phyloP scores from a whole-genome alignment of 139 green algal species.

The Coelastrella sp. region DNA sequence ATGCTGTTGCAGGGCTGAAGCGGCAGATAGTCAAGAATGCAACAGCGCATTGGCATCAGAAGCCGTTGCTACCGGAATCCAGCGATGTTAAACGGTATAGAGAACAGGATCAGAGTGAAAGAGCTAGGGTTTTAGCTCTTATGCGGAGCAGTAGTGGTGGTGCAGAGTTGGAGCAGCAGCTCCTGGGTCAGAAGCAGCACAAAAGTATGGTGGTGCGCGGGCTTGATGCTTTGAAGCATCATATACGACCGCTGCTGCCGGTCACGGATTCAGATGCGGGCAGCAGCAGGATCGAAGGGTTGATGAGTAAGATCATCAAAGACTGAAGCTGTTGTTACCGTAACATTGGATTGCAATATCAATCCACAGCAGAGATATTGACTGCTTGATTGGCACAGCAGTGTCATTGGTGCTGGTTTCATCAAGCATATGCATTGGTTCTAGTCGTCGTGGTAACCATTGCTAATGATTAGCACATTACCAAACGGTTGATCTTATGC shows the following conservation, averaged over 20 bases:
- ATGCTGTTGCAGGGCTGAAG: neutral
- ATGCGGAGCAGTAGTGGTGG: neutral
- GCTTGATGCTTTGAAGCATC: neutral
- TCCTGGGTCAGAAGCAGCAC: neutral
- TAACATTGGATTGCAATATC: too few relatives aligned
- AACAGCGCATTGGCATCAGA: neutral
- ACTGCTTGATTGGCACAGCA: neutral
- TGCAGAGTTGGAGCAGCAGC: neutral
- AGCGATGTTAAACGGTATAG: neutral
- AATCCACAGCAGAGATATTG: neutral
- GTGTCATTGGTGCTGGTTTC: too few relatives aligned
- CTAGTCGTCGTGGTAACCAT: too few relatives aligned
- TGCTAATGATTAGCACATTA: too few relatives aligned
- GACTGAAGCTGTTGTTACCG: too few relatives aligned
- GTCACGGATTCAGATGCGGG: neutral
- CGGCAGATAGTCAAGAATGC: neutral
- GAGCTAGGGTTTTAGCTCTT: neutral
- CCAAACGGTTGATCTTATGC: too few relatives aligned
- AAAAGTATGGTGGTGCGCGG: neutral
- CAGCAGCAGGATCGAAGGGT: neutral
- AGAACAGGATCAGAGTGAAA: neutral
- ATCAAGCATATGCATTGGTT: too few relatives aligned
- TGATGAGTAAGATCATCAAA: neutral
- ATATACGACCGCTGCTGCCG: neutral
- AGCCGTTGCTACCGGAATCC: neutral